Conservation (phyloP, 1,284 basidiomycete genomes). For the Neolentinus lepideus region DNA sequence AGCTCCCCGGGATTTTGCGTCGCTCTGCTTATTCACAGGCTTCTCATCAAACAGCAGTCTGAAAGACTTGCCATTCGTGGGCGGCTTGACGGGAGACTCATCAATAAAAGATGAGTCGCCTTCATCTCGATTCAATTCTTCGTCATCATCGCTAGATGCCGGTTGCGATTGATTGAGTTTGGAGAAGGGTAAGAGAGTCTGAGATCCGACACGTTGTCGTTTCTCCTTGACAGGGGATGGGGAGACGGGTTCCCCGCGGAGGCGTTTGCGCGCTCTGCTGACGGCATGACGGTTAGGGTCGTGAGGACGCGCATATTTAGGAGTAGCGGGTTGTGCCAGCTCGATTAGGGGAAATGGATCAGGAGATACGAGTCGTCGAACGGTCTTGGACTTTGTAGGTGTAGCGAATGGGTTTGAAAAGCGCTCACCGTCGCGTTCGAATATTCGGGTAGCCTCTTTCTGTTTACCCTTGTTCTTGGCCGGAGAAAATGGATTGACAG, state of each 20-base stretch:
- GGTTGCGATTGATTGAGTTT: constrained; percentile 11
- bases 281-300: constrained; percentile 34
- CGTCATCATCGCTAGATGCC: constrained; percentile 28
- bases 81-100: constrained; percentile 63
- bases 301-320: background rate
- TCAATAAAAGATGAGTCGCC: constrained; percentile 46
- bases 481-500: constrained; percentile 75
- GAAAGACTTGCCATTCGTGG: constrained; percentile 49
- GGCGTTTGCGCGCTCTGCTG: constrained; percentile 65
- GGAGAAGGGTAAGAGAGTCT: constrained; percentile 23
- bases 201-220: constrained; percentile 39
- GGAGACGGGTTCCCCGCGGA: constrained; percentile 73
- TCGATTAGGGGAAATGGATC: constrained; percentile 29
- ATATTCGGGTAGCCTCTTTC: constrained; percentile 9
- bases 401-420: constrained; percentile 46
- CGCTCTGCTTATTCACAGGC: constrained; percentile 8
- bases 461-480: constrained; percentile 30
- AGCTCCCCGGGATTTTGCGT: constrained; percentile 3
- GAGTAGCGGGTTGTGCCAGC: constrained; percentile 13
- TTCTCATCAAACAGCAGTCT: constrained; percentile 59
- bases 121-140: constrained; percentile 19
- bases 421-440: constrained; percentile 6
- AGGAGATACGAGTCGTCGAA: constrained; percentile 24
- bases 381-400: constrained; percentile 36
- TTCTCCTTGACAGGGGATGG: constrained; percentile 74